Conservation (phyloP, 2,329 filamentous ascomycete genomes). For the Clonostachys chloroleuca region DNA sequence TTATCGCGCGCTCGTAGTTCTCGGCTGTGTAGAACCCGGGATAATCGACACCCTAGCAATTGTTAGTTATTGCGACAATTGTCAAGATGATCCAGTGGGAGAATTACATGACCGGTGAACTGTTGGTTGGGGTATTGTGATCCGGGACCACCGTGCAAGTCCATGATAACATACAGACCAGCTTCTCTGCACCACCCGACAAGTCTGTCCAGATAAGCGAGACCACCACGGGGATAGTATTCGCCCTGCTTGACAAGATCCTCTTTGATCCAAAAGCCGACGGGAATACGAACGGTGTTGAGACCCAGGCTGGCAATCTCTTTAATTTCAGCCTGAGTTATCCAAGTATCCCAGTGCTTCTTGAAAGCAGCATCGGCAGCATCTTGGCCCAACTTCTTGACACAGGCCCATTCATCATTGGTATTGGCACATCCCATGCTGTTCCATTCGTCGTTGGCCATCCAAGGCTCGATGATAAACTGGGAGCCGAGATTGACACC, state of each 20-base stretch:
- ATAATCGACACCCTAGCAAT: slow-evolving; percentile 6
- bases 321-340: slow-evolving; percentile 40
- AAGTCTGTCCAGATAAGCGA: slow-evolving; percentile 39
- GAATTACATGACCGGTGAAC: slow-evolving; percentile 31
- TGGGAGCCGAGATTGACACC: slow-evolving; percentile 4
- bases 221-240: slow-evolving; percentile 14
- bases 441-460: slow-evolving; percentile 3
- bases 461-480: slow-evolving; percentile 6
- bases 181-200: slow-evolving; percentile 41
- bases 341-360: slow-evolving; percentile 45
- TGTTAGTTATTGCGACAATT: neutral
- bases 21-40: slow-evolving; percentile 50
- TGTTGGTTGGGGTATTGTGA: slow-evolving; percentile 28
- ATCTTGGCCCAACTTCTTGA: neutral
- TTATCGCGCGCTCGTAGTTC: slow-evolving; percentile 49
- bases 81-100: no score
- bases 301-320: slow-evolving; percentile 42
- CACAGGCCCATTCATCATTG: slow-evolving; percentile 2
- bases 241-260: slow-evolving; percentile 31
- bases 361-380: slow-evolving; percentile 28
- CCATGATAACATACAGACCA: slow-evolving; percentile 48
- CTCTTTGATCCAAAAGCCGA: slow-evolving; percentile 52
- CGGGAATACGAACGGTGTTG: slow-evolving; percentile 48
- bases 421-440: slow-evolving; percentile 2
- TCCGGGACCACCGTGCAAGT: slow-evolving; percentile 46